Conservation (phyloP, 352 stramenopile species). For the Globisporangium barbulae region DNA sequence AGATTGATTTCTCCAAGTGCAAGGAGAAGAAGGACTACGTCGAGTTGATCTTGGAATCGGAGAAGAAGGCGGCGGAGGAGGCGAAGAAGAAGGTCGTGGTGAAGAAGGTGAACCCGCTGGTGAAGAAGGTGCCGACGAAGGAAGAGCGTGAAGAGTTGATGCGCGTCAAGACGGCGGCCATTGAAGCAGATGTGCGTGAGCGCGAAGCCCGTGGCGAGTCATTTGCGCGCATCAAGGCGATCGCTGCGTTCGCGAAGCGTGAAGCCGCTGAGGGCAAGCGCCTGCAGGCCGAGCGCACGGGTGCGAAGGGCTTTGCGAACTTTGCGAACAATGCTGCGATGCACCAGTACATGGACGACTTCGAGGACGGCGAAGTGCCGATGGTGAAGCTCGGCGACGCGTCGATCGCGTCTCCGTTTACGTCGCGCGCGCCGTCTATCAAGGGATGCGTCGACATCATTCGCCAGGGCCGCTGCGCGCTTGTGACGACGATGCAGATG, state of each 20-base stretch:
- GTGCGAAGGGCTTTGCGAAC: conserved; percentile 80
- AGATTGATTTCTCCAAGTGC: conserved; percentile 59
- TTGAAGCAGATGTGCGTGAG: conserved; percentile 75
- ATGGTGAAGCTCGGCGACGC: conserved; percentile 99
- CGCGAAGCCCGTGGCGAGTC: conserved; percentile 81
- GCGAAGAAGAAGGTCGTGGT: conserved; percentile 54
- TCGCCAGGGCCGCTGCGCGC: conserved; percentile 96
- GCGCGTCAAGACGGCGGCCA: conserved; percentile 71
- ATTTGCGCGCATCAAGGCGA: conserved; percentile 83
- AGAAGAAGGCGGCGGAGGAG: conserved; percentile 57
- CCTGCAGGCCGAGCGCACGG: conserved; percentile 61
- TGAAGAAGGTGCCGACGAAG: conserved; percentile 57
- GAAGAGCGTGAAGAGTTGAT: conserved; percentile 87
- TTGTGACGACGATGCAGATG: conserved; percentile 99
- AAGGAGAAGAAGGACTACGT: conserved; percentile 85
- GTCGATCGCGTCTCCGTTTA: conserved; percentile 99
- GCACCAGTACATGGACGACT: conserved; percentile 89
- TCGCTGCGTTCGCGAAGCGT: conserved; percentile 82
- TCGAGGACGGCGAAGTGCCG: conserved; percentile 89
- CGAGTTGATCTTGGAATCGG: conserved; percentile 60
- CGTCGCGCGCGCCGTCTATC: conserved; percentile 91
- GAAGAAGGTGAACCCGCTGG: conserved; percentile 50
- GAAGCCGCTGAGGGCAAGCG: conserved; percentile 74
- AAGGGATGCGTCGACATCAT: conserved; percentile 95
- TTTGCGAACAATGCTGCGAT: conserved; percentile 87